Evolutionary conservation across 352 stramenopile species (phyloP).

Genomic region (Chrysophaeum taylorii): DNA sequence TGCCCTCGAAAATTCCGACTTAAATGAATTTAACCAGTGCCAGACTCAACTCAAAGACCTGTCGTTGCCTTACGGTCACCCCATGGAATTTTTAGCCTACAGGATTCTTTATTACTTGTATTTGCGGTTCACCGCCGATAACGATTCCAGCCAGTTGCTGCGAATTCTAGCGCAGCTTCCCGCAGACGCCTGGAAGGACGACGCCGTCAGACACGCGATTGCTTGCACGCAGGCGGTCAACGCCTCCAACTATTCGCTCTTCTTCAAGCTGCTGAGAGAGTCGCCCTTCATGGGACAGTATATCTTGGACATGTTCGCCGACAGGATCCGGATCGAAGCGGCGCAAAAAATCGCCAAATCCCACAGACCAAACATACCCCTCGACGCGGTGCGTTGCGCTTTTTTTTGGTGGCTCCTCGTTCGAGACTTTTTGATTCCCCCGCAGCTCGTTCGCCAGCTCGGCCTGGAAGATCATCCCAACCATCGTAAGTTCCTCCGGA

Average conservation of each 20-base stretch:
- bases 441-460: background rate
- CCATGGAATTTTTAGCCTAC: slow-evolving; percentile 33
- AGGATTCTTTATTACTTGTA: slow-evolving; percentile 46
- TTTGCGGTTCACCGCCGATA: slow-evolving; percentile 23
- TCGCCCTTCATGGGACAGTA: slow-evolving; percentile 24
- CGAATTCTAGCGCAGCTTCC: slow-evolving; percentile 29
- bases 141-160: slow-evolving; percentile 21
- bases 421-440: too few relatives aligned
- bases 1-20: slow-evolving; percentile 80
- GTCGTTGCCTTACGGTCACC: slow-evolving; percentile 22
- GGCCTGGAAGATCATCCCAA: background rate
- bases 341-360: background rate
- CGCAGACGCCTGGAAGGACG: background rate
- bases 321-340: slow-evolving; percentile 10
- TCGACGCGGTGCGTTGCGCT: background rate
- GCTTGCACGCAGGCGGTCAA: slow-evolving; percentile 5
- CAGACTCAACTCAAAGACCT: slow-evolving; percentile 43
- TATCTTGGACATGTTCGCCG: slow-evolving; percentile 23
- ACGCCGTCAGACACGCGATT: slow-evolving; percentile 22
- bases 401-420: too few relatives aligned
- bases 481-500: background rate
- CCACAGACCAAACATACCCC: background rate
- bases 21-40: slow-evolving; percentile 91
- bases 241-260: slow-evolving; percentile 12
- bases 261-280: slow-evolving; percentile 19